Percentiles rank a stretch among this genome's conserved stretches.
Conservation (phyloP, 2,329 filamentous ascomycete genomes). For the Pseudovirgaria hyperparasitica region DNA sequence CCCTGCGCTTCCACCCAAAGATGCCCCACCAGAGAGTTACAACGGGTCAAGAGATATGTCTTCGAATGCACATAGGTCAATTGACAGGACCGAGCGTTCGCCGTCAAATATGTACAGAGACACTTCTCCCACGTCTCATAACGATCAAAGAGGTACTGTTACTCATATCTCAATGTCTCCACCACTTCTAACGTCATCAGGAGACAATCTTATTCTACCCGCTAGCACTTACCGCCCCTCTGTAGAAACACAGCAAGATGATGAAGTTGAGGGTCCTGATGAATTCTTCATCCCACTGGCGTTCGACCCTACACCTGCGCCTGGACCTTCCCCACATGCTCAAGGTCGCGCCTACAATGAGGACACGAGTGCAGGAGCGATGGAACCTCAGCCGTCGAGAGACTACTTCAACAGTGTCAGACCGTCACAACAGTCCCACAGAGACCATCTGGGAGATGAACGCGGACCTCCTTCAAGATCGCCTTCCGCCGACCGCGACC, state of each 20-base stretch:
- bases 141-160: slow-evolving; percentile 20
- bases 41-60: slow-evolving; percentile 4
- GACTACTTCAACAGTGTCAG: slow-evolving; percentile 31
- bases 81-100: slow-evolving; percentile 22
- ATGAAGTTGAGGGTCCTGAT: slow-evolving; percentile 46
- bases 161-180: background rate
- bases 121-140: slow-evolving; percentile 20
- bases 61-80: too few relatives aligned
- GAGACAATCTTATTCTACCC: slow-evolving; percentile 56
- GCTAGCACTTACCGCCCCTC: slow-evolving; percentile 64
- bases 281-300: slow-evolving; percentile 41
- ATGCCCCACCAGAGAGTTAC: slow-evolving; percentile 20
- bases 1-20: slow-evolving; percentile 74
- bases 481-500: slow-evolving; percentile 30
- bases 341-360: slow-evolving; percentile 20
- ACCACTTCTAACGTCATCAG: slow-evolving; percentile 6
- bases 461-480: slow-evolving; percentile 28
- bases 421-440: slow-evolving; percentile 19
- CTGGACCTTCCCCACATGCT: slow-evolving; percentile 24
- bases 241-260: slow-evolving; percentile 65
- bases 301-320: slow-evolving; percentile 35
- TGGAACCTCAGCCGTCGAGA: slow-evolving; percentile 14
- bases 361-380: slow-evolving; percentile 11
- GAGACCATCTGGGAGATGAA: slow-evolving; percentile 29
- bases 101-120: slow-evolving; percentile 24